These are phyloP conservation scores for Petrea volubilis DNA, from an alignment of 257 asterid species.

Conservation along the genomic window DNA sequence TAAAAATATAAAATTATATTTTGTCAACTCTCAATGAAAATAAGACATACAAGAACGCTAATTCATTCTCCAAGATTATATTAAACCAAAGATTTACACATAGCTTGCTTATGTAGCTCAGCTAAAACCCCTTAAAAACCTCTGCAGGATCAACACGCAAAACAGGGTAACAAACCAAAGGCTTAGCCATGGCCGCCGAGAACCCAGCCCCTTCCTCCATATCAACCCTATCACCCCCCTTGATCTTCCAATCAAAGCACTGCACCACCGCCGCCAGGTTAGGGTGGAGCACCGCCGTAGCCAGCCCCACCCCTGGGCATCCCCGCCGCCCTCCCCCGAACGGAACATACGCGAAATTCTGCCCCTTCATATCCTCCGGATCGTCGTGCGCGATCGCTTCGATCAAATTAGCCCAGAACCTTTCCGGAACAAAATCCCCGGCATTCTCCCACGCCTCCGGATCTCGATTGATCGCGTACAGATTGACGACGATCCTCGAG, in stretches of 20 bases:
- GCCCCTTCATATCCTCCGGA: slow-evolving; percentile 26
- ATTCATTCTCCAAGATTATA: too few relatives aligned
- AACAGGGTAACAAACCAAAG: slow-evolving; percentile 27
- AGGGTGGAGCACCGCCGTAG: slow-evolving; percentile 1
- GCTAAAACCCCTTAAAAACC: neutral
- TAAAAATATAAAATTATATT: too few relatives aligned
- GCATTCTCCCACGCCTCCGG: slow-evolving; percentile 23
- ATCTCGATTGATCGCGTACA: slow-evolving; percentile 30
- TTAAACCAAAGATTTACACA: too few relatives aligned
- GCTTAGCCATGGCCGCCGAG: slow-evolving; percentile 34
- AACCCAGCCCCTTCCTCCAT: slow-evolving; percentile 37
- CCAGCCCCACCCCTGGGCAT: slow-evolving; percentile 30
- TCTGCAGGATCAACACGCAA: slow-evolving; percentile 15
- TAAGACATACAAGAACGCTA: too few relatives aligned
- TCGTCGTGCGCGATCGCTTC: slow-evolving; percentile 15
- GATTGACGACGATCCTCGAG: slow-evolving; percentile 9
- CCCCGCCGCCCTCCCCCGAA: slow-evolving; percentile 38
- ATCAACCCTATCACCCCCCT: slow-evolving; percentile 19
- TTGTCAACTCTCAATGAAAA: too few relatives aligned
- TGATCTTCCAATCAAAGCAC: slow-evolving; percentile 34
- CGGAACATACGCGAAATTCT: slow-evolving; percentile 31
- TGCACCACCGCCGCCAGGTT: slow-evolving; percentile 29
- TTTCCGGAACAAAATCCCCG: slow-evolving; percentile 25
- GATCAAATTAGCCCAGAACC: slow-evolving; percentile 1
- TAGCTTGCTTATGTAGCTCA: neutral